Evolutionary conservation across 1,284 basidiomycete species (phyloP).

Genomic region (Rhodotorula sp.): DNA sequence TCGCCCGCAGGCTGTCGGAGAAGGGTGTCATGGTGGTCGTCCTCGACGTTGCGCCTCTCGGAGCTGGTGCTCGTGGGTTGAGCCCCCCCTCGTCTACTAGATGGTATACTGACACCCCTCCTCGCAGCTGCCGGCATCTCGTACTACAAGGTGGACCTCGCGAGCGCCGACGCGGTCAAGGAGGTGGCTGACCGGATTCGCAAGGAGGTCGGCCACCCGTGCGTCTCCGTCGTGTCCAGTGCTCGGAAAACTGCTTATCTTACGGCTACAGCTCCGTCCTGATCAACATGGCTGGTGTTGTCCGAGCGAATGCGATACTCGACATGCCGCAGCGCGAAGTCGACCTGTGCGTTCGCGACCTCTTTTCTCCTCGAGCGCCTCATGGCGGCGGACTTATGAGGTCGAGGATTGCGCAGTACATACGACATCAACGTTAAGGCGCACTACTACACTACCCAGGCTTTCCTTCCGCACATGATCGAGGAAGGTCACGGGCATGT

Average conservation of each 20-base stretch:
- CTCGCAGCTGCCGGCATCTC: constrained; percentile 61
- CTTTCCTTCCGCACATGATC: constrained; percentile 89
- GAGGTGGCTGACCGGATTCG: constrained; percentile 65
- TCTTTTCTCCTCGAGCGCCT: too few relatives aligned
- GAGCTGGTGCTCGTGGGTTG: constrained; percentile 22
- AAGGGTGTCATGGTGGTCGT: constrained; percentile 79
- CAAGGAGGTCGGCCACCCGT: constrained; percentile 61
- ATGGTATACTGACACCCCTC: not conserved
- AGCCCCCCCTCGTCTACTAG: not conserved
- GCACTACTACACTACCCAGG: constrained; percentile 86
- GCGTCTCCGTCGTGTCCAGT: constrained; percentile 19
- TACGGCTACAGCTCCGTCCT: constrained; percentile 67
- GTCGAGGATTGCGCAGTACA: too few relatives aligned
- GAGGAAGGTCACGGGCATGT: constrained; percentile 75
- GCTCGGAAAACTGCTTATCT: not conserved
- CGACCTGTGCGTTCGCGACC: constrained; percentile 61
- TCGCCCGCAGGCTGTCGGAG: constrained; percentile 77
- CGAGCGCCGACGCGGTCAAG: constrained; percentile 75
- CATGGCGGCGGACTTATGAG: too few relatives aligned
- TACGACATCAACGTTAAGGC: constrained; percentile 83
- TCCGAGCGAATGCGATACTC: constrained; percentile 79
- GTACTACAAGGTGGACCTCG: constrained; percentile 86
- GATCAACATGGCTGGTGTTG: constrained; percentile 94
- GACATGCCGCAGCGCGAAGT: constrained; percentile 76
- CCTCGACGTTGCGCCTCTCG: constrained; percentile 60